These are phyloP conservation scores for Boletus sp. DNA, from an alignment of 768 basidiomycete species.

Conservation along the genomic window DNA sequence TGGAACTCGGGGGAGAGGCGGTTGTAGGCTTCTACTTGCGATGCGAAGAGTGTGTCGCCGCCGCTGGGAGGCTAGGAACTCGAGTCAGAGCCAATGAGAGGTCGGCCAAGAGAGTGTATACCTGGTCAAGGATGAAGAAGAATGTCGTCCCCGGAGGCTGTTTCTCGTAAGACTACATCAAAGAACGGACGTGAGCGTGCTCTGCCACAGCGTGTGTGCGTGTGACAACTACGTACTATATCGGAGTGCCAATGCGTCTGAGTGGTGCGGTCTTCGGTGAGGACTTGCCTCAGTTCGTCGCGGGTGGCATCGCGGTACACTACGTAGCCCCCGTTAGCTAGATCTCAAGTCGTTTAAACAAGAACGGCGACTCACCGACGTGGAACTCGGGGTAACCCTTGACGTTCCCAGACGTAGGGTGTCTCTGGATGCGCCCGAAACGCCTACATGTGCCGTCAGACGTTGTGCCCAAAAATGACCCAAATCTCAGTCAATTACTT, in stretches of 20 bases:
- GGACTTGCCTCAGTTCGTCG: constrained; percentile 32
- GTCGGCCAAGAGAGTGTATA: background rate
- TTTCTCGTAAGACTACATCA: constrained; percentile 47
- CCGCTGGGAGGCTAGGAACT: constrained; percentile 31
- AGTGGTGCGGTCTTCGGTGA: background rate
- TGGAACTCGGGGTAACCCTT: background rate
- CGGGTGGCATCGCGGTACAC: constrained; percentile 38
- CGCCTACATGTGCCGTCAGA: constrained; percentile 25
- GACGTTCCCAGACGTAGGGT: constrained; percentile 43
- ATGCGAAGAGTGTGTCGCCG: constrained; percentile 56
- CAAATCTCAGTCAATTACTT: constrained; percentile 25
- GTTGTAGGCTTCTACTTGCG: constrained; percentile 58
- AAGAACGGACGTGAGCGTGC: background rate
- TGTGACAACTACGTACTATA: no score
- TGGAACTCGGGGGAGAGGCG: constrained; percentile 53
- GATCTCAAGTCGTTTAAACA: background rate
- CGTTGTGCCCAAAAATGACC: background rate
- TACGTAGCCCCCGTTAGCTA: background rate
- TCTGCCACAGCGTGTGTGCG: no score
- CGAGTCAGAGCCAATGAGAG: background rate
- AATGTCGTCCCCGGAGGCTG: constrained; percentile 55
- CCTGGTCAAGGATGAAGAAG: constrained; percentile 54
- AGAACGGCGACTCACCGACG: constrained; percentile 38
- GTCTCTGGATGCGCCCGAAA: constrained; percentile 45
- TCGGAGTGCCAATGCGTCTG: background rate